Evolutionary conservation across 768 basidiomycete genomes (phyloP), one percentile per base, ranked within the genome.

Genomic region (Boletus vermiculosoides): DNA sequence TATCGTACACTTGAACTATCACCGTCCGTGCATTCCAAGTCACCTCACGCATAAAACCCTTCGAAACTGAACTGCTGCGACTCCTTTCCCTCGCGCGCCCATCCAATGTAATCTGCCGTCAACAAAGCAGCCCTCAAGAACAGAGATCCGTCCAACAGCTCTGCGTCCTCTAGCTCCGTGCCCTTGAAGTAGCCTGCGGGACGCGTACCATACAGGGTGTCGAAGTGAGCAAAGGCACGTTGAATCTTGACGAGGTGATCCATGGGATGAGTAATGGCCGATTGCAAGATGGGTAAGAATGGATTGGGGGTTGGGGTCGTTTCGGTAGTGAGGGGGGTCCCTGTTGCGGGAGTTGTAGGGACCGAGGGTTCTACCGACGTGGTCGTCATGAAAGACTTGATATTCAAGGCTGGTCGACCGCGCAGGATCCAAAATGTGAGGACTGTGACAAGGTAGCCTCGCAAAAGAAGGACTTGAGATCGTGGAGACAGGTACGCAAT

Each of bases 241-340:
- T 76, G 73, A 20, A 70, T 61, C 52, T 76, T 75, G 44, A 60
- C 6, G 8, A 73, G 6, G 46, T 75, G 76, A 12, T 76, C 73
- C 5, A 59, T 48, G 0, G 75, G 74, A 54, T 77, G 72, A 0
- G 69, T 50, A 33, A 79, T 65, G 12, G 72, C 63, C 7, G 70
- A 69, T 48, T 79, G 73, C 45, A 80, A 63, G 58, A 79, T 66
- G 0, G 71, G 66, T 6, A 77, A 54, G 73, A 78, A 80, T 0
- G 69, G 63, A 50, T 80, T 80, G 2, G 76, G 72, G 3, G 20
- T 55, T 1, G 60, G 57, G 1, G 52, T 58, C 33, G 54, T 62
- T 34, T 60, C 65, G 3, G 59, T 61, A 7, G 56, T 60, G 28
- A 45, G 8, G 0, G 66, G 46, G 0, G 49, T 45, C 16, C 39